A percentile compares a stretch with the other conserved stretches of the same genome.
Conservation (phyloP, 768 basidiomycete genomes). For the Lactarius evosmus region DNA sequence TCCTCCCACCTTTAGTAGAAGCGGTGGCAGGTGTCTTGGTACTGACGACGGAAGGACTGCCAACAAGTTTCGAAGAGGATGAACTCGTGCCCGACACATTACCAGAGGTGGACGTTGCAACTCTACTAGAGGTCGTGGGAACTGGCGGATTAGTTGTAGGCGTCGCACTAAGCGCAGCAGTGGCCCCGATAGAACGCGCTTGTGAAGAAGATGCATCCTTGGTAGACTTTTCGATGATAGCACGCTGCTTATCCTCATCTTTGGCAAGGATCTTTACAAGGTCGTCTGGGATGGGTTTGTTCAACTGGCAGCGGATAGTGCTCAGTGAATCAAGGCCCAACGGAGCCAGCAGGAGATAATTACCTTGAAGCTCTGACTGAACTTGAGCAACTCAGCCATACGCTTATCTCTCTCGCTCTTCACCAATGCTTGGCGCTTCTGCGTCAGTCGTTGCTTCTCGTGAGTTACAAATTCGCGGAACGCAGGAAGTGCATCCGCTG, state of each 20-base stretch:
- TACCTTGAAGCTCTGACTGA: slow-evolving; percentile 94
- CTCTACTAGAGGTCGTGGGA: slow-evolving; percentile 36
- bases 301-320: slow-evolving; percentile 51
- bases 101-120: slow-evolving; percentile 22
- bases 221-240: slow-evolving; percentile 73
- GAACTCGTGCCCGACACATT: slow-evolving; percentile 12
- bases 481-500: slow-evolving; percentile 73
- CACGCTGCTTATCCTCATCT: slow-evolving; percentile 85
- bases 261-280: slow-evolving; percentile 90
- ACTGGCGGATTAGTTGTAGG: slow-evolving; percentile 37
- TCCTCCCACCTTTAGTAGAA: slow-evolving; percentile 31
- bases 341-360: slow-evolving; percentile 22
- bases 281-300: slow-evolving; percentile 93
- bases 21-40: slow-evolving; percentile 12
- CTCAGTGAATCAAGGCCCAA: slow-evolving; percentile 1
- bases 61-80: slow-evolving; percentile 25
- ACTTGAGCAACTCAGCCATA: slow-evolving; percentile 89
- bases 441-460: slow-evolving; percentile 85
- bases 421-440: slow-evolving; percentile 84
- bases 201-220: slow-evolving; percentile 62
- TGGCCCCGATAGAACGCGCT: slow-evolving; percentile 58
- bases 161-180: slow-evolving; percentile 43
- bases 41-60: slow-evolving; percentile 21
- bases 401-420: slow-evolving; percentile 95
- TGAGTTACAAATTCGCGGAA: slow-evolving; percentile 92